A percentile compares a stretch with the other conserved stretches of the same genome.
phyloP scores from a whole-genome alignment of 2,329 filamentous ascomycete species.

The Trichoderma asperellum region DNA sequence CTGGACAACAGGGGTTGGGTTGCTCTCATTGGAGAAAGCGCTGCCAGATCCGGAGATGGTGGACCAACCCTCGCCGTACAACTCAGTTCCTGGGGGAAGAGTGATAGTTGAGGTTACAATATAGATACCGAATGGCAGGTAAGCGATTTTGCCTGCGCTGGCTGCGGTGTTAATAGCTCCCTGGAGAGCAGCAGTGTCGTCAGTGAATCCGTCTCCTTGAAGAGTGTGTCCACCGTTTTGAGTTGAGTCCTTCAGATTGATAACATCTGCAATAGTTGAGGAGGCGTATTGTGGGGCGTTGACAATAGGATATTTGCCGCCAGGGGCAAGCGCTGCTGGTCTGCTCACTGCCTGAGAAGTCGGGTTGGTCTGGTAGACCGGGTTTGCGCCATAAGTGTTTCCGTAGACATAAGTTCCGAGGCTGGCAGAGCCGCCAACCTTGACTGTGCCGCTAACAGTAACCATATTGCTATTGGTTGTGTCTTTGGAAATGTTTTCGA shows the following conservation, averaged over 20 bases:
- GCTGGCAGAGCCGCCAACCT: slow-evolving; percentile 26
- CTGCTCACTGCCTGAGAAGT: slow-evolving; percentile 14
- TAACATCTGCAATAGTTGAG: slow-evolving; percentile 9
- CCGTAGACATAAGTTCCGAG: slow-evolving; percentile 27
- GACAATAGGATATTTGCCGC: slow-evolving; percentile 21
- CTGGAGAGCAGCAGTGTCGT: slow-evolving; percentile 65
- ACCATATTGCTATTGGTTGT: slow-evolving; percentile 32
- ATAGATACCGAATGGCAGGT: slow-evolving; percentile 62
- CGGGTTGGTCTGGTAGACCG: slow-evolving; percentile 16
- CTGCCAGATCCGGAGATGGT: slow-evolving; percentile 28
- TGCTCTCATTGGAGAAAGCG: slow-evolving; percentile 14
- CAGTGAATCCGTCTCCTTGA: slow-evolving; percentile 57
- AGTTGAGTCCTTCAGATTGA: slow-evolving; percentile 25
- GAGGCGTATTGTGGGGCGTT: slow-evolving; percentile 25
- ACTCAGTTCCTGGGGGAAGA: slow-evolving; percentile 46
- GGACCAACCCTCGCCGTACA: slow-evolving; percentile 27
- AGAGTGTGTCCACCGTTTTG: slow-evolving; percentile 27
- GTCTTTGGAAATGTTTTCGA: slow-evolving; percentile 32
- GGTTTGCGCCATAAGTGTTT: slow-evolving; percentile 23
- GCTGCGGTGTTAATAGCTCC: slow-evolving; percentile 56
- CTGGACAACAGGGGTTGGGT: slow-evolving; percentile 27
- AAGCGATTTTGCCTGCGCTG: slow-evolving; percentile 54
- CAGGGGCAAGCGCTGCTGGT: slow-evolving; percentile 27
- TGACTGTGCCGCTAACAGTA: slow-evolving; percentile 20
- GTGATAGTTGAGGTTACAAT: slow-evolving; percentile 52